A percentile compares a stretch with the other conserved stretches of the same genome.
phyloP scores from a whole-genome alignment of 805 yeast species.

The Kluyveromyces nonfermentans region DNA sequence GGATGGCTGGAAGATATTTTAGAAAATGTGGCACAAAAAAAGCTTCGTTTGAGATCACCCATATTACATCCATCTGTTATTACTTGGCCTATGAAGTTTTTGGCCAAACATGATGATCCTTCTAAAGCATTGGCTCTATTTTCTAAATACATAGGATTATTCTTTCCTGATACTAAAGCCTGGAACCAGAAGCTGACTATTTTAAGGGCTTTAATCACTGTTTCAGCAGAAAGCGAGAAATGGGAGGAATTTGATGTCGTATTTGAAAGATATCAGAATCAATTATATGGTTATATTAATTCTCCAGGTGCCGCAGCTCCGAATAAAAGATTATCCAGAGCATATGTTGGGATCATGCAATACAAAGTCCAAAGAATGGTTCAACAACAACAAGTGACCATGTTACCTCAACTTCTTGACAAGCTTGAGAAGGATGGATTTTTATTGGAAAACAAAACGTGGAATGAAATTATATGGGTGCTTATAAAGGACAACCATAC shows the following conservation, averaged over 20 bases:
- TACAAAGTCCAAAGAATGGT: slow-evolving; percentile 18
- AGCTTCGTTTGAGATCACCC: slow-evolving; percentile 13
- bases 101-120: slow-evolving; percentile 26
- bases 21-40: slow-evolving; percentile 17
- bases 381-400: slow-evolving; percentile 9
- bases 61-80: slow-evolving; percentile 28
- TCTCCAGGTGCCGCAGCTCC: slow-evolving; percentile 16
- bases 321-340: slow-evolving; percentile 13
- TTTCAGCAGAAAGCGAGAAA: slow-evolving; percentile 26
- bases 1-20: slow-evolving; percentile 26
- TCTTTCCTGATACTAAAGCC: slow-evolving; percentile 18
- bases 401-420: slow-evolving; percentile 14
- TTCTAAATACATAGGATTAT: slow-evolving; percentile 24
- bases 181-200: slow-evolving; percentile 21
- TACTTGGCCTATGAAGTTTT: slow-evolving; percentile 29
- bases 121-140: slow-evolving; percentile 27
- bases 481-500: slow-evolving; percentile 22
- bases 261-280: slow-evolving; percentile 14
- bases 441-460: slow-evolving; percentile 24
- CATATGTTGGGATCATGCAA: slow-evolving; percentile 16
- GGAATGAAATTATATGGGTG: slow-evolving; percentile 26
- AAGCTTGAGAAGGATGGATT: slow-evolving; percentile 19
- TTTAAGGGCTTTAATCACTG: slow-evolving; percentile 26
- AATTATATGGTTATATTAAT: slow-evolving; percentile 12
- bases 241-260: slow-evolving; percentile 23